phyloP scores from a whole-genome alignment of 176 grass and related monocot genomes.

The Ensete glaucum region DNA sequence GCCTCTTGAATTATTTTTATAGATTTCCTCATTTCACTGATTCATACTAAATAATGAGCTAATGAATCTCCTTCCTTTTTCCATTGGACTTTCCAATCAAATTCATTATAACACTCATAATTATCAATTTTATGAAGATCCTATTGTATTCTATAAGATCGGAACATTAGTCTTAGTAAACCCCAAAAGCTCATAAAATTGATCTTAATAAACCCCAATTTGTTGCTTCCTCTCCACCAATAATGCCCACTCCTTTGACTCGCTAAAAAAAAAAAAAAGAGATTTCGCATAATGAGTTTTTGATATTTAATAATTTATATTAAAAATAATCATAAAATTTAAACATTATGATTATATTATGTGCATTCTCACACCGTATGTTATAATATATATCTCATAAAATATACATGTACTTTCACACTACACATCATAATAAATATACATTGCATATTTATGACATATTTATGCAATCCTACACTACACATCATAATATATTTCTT shows the following conservation, averaged over 20 bases:
- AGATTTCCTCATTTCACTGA: not conserved
- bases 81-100: not conserved
- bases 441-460: no score
- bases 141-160: not conserved
- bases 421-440: no score
- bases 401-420: no score
- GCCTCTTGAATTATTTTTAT: not conserved
- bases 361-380: no score
- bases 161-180: not conserved
- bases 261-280: not conserved
- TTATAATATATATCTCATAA: no score
- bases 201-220: not conserved
- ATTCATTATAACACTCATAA: not conserved
- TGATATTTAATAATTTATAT: not conserved
- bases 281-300: not conserved
- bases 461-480: no score
- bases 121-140: constrained; percentile 2
- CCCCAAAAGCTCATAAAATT: not conserved
- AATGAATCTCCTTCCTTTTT: constrained; percentile 5
- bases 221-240: not conserved
- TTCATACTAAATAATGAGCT: not conserved
- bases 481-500: no score
- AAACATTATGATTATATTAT: no score
- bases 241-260: not conserved
- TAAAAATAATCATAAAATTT: not conserved